phyloP scores from a whole-genome alignment of 2,329 filamentous ascomycete genomes.

The Diplodia mutila region DNA sequence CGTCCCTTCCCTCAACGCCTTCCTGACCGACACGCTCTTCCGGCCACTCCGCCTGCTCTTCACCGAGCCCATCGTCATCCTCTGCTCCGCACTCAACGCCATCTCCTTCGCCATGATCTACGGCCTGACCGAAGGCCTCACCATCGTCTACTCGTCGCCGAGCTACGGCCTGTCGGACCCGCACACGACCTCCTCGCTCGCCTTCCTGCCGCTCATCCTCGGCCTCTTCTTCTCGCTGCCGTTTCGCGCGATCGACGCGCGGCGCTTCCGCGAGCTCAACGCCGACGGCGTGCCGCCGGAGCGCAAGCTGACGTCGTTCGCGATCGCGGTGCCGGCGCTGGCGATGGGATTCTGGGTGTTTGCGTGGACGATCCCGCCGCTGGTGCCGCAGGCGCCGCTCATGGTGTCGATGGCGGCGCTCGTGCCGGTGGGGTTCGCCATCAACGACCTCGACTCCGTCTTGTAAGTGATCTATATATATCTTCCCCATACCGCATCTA shows the following conservation, averaged over 20 bases:
- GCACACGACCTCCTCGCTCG: constrained; percentile 13
- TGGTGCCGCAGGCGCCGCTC: constrained; percentile 7
- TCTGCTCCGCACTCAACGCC: constrained; percentile 15
- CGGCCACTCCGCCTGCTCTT: constrained; percentile 21
- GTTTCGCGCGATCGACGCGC: constrained; percentile 3
- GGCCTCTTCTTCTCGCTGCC: constrained; percentile 20
- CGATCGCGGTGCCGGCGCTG: constrained; percentile 19
- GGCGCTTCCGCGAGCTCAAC: not conserved
- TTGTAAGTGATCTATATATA: not conserved
- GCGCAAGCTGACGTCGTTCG: constrained; percentile 15
- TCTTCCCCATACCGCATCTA: not conserved
- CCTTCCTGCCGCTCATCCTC: constrained; percentile 13
- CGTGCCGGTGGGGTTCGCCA: constrained; percentile 23
- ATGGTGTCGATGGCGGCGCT: constrained; percentile 15
- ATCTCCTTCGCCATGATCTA: constrained; percentile 22
- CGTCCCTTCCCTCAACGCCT: constrained; percentile 12
- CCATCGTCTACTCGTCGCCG: constrained; percentile 8
- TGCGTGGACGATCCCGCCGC: constrained; percentile 24
- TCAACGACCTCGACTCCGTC: constrained; percentile 18
- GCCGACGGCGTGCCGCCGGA: constrained; percentile 4
- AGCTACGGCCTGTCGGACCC: not conserved
- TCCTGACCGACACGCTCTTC: constrained; percentile 9
- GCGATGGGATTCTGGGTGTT: constrained; percentile 18
- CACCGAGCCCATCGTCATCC: constrained; percentile 27
- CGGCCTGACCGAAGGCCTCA: constrained; percentile 26